phyloP scores from a whole-genome alignment of 2,329 filamentous ascomycete species.

The Salinomyces thailandicus region DNA sequence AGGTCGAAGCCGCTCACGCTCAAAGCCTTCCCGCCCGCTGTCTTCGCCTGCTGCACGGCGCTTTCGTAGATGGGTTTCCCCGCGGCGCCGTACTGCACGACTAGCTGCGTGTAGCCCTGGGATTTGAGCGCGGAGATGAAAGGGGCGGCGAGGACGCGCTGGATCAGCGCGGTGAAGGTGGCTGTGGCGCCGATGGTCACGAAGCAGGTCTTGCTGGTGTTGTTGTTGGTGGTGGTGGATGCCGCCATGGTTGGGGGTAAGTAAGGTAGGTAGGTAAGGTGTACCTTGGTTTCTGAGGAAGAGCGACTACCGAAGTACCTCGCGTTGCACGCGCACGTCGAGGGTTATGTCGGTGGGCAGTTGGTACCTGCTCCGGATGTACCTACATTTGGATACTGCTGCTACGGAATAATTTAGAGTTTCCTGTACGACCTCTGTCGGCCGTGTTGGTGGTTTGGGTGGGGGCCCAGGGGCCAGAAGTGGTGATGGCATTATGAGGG shows the following conservation, averaged over 20 bases:
- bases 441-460: too few relatives aligned
- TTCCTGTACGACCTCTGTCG: too few relatives aligned
- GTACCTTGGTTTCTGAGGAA: not conserved
- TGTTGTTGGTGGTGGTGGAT: constrained; percentile 3
- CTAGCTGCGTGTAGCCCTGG: constrained; percentile 58
- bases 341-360: too few relatives aligned
- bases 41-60: constrained; percentile 13
- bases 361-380: too few relatives aligned
- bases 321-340: too few relatives aligned
- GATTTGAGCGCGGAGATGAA: constrained; percentile 54
- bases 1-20: constrained; percentile 56
- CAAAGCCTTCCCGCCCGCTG: constrained; percentile 26
- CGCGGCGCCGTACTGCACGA: constrained; percentile 71
- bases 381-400: too few relatives aligned
- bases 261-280: too few relatives aligned
- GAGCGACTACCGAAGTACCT: too few relatives aligned
- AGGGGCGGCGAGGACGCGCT: constrained; percentile 48
- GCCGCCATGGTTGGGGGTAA: not conserved
- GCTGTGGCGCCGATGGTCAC: constrained; percentile 91
- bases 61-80: constrained; percentile 44
- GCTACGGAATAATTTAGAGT: too few relatives aligned
- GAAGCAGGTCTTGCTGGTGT: constrained; percentile 56
- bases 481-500: too few relatives aligned
- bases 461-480: too few relatives aligned
- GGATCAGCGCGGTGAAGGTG: constrained; percentile 62